A percentile compares a stretch with the other conserved stretches of the same genome.
Evolutionary conservation across 306 rosid species (phyloP).

Genomic region (Medicago lupulina): DNA sequence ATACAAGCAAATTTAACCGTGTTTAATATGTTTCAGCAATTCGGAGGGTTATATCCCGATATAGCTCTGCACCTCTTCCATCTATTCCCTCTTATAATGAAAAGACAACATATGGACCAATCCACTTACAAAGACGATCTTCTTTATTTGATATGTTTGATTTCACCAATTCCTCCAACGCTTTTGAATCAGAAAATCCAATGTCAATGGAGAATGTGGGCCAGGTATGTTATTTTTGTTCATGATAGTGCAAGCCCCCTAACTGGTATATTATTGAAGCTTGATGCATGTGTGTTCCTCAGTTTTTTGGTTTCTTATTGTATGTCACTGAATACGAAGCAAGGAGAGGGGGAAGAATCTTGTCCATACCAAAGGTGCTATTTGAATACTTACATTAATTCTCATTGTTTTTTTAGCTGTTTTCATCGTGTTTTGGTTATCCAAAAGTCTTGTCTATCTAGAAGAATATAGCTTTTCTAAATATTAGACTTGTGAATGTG

Average conservation of each 20-base stretch:
- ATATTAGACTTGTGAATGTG: slow-evolving; percentile 42
- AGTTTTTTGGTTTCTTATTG: slow-evolving; percentile 83
- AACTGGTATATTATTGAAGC: slow-evolving; percentile 35
- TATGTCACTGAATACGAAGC: slow-evolving; percentile 65
- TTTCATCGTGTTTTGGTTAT: slow-evolving; percentile 32
- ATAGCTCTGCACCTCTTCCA: slow-evolving; percentile 63
- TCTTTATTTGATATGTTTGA: slow-evolving; percentile 63
- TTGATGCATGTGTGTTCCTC: slow-evolving; percentile 48
- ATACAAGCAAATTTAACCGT: slow-evolving; percentile 35
- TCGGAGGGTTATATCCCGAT: slow-evolving; percentile 68
- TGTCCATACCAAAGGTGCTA: slow-evolving; percentile 71
- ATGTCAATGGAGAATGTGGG: slow-evolving; percentile 79
- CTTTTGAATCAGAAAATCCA: slow-evolving; percentile 70
- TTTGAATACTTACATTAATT: slow-evolving; percentile 29
- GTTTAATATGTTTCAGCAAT: slow-evolving; percentile 65
- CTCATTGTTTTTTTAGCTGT: slow-evolving; percentile 12
- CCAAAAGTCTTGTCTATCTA: slow-evolving; percentile 20
- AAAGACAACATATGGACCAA: slow-evolving; percentile 72
- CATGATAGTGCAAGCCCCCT: slow-evolving; percentile 34
- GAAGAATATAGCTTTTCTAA: slow-evolving; percentile 32
- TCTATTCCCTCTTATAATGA: slow-evolving; percentile 66
- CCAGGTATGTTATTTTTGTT: slow-evolving; percentile 64
- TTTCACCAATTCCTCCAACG: slow-evolving; percentile 51
- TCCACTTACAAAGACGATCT: slow-evolving; percentile 57
- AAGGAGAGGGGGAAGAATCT: slow-evolving; percentile 53